Percentiles rank a stretch among this genome's conserved stretches.
Evolutionary conservation across 495 filamentous ascomycete species (phyloP).

Genomic region (Aspergillus cavernicola): DNA sequence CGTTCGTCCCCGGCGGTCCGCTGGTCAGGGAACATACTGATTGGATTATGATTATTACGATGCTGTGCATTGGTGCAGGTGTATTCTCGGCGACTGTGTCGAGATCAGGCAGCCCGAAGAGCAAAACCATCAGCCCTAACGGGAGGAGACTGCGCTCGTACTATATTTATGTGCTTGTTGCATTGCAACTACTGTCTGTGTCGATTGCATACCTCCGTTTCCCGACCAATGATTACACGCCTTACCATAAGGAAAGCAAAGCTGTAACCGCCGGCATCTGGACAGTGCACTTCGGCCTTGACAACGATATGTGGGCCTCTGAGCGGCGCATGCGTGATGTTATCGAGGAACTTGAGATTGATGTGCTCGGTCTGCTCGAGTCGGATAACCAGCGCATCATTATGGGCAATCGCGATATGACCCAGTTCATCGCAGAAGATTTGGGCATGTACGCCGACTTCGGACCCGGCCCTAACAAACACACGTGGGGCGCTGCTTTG

Average conservation of each 20-base stretch:
- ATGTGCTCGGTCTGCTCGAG: constrained; percentile 92
- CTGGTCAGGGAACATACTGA: constrained; percentile 92
- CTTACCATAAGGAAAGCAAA: constrained; percentile 84
- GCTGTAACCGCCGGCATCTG: constrained; percentile 91
- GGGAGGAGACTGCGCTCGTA: constrained; percentile 58
- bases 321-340: constrained; percentile 91
- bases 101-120: constrained; percentile 41
- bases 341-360: constrained; percentile 88
- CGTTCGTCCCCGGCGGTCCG: constrained; percentile 96
- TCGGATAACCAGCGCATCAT: constrained; percentile 95
- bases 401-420: constrained; percentile 98
- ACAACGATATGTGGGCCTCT: constrained; percentile 99
- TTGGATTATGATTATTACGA: constrained; percentile 83
- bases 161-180: constrained; percentile 67
- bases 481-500: constrained; percentile 94
- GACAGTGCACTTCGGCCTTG: constrained; percentile 97
- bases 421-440: constrained; percentile 92
- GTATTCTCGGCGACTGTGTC: constrained; percentile 71
- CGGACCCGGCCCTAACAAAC: constrained; percentile 96
- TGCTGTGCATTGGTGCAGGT: constrained; percentile 81
- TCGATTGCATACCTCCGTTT: constrained; percentile 88
- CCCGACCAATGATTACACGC: constrained; percentile 85
- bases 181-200: constrained; percentile 74
- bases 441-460: constrained; percentile 98
- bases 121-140: constrained; percentile 50